Evolutionary conservation across 805 yeast genomes (phyloP).

Genomic region (Metschnikowia cerradonensis): DNA sequence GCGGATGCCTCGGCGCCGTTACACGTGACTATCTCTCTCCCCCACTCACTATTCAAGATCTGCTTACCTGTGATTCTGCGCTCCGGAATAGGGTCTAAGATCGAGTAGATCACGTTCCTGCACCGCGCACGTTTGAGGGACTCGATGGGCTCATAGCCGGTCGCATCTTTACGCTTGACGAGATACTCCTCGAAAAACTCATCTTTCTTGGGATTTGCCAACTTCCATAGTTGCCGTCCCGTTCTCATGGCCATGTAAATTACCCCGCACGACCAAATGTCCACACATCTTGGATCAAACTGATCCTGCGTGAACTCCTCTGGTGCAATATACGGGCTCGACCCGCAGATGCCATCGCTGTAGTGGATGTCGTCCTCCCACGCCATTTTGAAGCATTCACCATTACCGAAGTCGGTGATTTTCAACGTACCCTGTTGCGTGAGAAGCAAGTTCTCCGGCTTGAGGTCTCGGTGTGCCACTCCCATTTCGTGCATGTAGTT

Average conservation of each 20-base stretch:
- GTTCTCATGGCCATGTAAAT: constrained; percentile 93
- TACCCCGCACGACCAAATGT: constrained; percentile 91
- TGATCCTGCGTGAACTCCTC: constrained; percentile 65
- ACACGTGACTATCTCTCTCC: constrained; percentile 79
- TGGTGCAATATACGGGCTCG: constrained; percentile 88
- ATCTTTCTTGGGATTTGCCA: constrained; percentile 71
- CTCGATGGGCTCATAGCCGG: constrained; percentile 93
- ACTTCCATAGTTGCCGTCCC: constrained; percentile 89
- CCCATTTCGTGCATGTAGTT: constrained; percentile 89
- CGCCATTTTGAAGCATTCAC: constrained; percentile 79
- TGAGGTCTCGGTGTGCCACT: constrained; percentile 83
- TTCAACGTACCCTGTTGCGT: constrained; percentile 71
- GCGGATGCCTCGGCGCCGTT: constrained; percentile 50
- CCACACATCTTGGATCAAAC: constrained; percentile 80
- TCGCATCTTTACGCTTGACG: constrained; percentile 70
- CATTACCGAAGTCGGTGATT: constrained; percentile 85
- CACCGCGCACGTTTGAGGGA: constrained; percentile 79
- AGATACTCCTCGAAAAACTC: constrained; percentile 75
- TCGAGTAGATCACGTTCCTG: constrained; percentile 87
- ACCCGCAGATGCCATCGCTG: constrained; percentile 77
- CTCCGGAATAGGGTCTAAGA: constrained; percentile 85
- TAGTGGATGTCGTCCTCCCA: constrained; percentile 73
- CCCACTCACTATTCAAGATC: constrained; percentile 92
- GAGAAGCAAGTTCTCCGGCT: constrained; percentile 78
- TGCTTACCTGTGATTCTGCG: constrained; percentile 87